Percentiles rank a stretch among this genome's conserved stretches.
These are phyloP conservation scores for Metroxylon sagu DNA, from an alignment of 176 grass and related monocot genomes.

Conservation along the genomic window DNA sequence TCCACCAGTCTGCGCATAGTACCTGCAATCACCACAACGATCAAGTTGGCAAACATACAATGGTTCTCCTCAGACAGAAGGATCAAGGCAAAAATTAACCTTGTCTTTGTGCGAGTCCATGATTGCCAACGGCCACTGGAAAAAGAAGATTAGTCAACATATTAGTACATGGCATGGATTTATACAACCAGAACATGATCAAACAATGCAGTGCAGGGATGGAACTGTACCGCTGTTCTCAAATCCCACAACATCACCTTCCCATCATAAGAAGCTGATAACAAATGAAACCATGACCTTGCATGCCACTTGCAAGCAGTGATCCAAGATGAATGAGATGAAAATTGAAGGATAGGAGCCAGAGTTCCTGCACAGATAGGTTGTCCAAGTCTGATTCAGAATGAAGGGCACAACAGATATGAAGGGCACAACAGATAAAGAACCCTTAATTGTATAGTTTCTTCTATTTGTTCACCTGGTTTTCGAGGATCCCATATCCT, in stretches of 20 bases:
- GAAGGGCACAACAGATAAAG: neutral
- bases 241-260: slow-evolving; percentile 99
- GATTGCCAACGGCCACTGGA: slow-evolving; percentile 76
- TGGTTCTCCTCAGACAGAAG: too few relatives aligned
- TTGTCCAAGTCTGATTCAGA: neutral
- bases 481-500: slow-evolving; percentile 97
- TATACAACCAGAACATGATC: neutral
- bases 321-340: slow-evolving; percentile 90
- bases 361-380: slow-evolving; percentile 41
- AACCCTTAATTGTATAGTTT: neutral
- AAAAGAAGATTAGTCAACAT: slow-evolving; percentile 17
- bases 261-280: slow-evolving; percentile 92
- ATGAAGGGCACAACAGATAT: neutral
- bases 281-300: slow-evolving; percentile 78
- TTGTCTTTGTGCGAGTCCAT: slow-evolving; percentile 81
- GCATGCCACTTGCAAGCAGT: slow-evolving; percentile 80
- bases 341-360: slow-evolving; percentile 89
- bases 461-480: slow-evolving; percentile 50
- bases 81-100: slow-evolving; percentile 17
- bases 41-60: too few relatives aligned
- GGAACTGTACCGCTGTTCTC: slow-evolving; percentile 73
- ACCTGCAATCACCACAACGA: slow-evolving; percentile 31
- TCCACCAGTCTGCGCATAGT: slow-evolving; percentile 94
- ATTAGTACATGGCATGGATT: neutral
- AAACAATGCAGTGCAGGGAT: slow-evolving; percentile 14